phyloP scores from a whole-genome alignment of 179 eudicot species.

The Beta macrorhiza region DNA sequence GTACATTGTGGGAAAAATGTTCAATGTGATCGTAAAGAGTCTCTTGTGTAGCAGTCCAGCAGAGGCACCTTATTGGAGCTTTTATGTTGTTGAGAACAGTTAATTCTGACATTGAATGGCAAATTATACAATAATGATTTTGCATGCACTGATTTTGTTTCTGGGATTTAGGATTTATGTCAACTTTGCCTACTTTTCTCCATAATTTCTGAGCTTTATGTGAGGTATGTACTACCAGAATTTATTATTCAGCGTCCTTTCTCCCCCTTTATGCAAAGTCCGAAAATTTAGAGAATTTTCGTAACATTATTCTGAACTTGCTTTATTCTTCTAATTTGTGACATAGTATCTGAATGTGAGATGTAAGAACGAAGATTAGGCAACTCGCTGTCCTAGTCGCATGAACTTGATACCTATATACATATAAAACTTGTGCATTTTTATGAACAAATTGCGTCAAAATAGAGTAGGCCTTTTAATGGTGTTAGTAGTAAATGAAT shows the following conservation, averaged over 20 bases:
- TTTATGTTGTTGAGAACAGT: not conserved
- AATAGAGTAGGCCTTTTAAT: too few species aligned
- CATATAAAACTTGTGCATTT: too few species aligned
- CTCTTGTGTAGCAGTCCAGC: not conserved
- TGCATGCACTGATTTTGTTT: not conserved
- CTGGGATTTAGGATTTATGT: too few species aligned
- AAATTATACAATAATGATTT: not conserved
- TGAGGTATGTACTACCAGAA: not conserved
- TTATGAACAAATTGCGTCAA: too few species aligned
- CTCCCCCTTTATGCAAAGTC: not conserved
- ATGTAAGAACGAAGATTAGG: not conserved
- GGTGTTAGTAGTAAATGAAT: too few species aligned
- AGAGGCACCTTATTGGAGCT: not conserved
- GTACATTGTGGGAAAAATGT: not conserved
- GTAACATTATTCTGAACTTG: not conserved
- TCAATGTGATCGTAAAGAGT: not conserved
- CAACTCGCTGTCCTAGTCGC: not conserved
- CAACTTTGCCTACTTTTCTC: not conserved
- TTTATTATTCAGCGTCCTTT: not conserved
- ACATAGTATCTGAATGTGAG: not conserved
- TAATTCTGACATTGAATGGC: not conserved
- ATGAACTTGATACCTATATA: not conserved
- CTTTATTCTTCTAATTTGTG: not conserved
- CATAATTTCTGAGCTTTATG: too few species aligned
- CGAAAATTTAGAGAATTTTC: not conserved